Conservation (phyloP, 805 yeast genomes). For the Cyberlindnera subsufficiens region DNA sequence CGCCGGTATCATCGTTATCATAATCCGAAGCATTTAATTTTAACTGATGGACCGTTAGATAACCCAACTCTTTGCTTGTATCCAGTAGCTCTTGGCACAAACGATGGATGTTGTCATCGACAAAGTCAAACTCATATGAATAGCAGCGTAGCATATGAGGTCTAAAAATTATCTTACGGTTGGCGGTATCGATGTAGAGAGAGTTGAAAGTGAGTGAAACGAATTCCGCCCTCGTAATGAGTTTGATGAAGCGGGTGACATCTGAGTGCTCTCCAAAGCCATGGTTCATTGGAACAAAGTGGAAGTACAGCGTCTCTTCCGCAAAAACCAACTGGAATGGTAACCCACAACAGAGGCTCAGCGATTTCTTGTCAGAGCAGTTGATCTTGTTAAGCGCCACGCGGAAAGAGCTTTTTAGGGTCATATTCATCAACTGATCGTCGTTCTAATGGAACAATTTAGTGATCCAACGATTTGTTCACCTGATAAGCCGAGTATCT, state of each 20-base stretch:
- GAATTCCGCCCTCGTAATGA: slow-evolving; percentile 20
- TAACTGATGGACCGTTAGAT: slow-evolving; percentile 27
- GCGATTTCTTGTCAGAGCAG: slow-evolving; percentile 1
- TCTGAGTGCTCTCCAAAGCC: background rate
- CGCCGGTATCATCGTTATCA: slow-evolving; percentile 22
- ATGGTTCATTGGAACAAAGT: slow-evolving; percentile 10
- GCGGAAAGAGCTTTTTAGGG: slow-evolving; percentile 12
- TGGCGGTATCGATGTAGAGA: slow-evolving; percentile 12
- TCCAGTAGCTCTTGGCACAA: slow-evolving; percentile 12
- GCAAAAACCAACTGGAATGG: slow-evolving; percentile 11
- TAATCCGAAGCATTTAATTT: slow-evolving; percentile 27
- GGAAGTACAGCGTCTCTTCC: slow-evolving; percentile 18
- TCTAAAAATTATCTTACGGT: slow-evolving; percentile 18
- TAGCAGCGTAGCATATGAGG: slow-evolving; percentile 20
- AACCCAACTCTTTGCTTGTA: slow-evolving; percentile 7
- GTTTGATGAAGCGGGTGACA: slow-evolving; percentile 14
- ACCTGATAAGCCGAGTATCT: too few species aligned
- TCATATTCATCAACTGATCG: slow-evolving; percentile 5
- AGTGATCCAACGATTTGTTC: too few species aligned
- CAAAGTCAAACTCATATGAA: slow-evolving; percentile 20
- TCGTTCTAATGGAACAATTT: too few species aligned
- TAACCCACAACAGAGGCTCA: slow-evolving; percentile 3
- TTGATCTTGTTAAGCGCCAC: slow-evolving; percentile 17
- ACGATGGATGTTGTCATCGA: slow-evolving; percentile 5
- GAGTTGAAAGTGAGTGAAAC: slow-evolving; percentile 21